A percentile compares a stretch with the other conserved stretches of the same genome.
Conservation (phyloP, 1,284 basidiomycete species). For the Irpex rosettiformis region DNA sequence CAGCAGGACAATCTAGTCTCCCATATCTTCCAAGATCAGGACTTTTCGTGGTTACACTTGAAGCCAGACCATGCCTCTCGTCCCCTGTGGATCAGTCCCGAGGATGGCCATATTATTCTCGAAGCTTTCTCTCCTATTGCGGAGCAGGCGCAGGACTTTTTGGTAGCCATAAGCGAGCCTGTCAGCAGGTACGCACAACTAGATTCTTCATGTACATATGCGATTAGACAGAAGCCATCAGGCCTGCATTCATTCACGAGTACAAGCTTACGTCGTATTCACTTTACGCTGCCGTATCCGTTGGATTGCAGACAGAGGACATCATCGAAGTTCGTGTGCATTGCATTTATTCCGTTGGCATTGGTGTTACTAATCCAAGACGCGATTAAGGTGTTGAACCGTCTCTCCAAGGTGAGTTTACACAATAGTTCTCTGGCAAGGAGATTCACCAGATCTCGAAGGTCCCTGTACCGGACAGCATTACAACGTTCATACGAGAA, state of each 20-base stretch:
- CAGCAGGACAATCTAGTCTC: constrained; percentile 73
- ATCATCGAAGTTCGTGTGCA: constrained; percentile 86
- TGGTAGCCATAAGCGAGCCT: constrained; percentile 97
- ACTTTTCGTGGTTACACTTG: constrained; percentile 82
- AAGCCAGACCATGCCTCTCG: constrained; percentile 89
- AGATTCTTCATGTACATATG: constrained; percentile 26
- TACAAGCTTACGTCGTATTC: constrained; percentile 99
- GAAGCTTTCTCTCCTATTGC: constrained; percentile 97
- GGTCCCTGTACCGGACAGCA: constrained; percentile 86
- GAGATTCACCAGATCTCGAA: constrained; percentile 29
- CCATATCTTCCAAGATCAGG: constrained; percentile 76
- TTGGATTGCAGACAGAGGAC: constrained; percentile 96
- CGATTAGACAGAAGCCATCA: constrained; percentile 35
- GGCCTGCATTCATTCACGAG: constrained; percentile 97
- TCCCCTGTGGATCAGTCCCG: constrained; percentile 94
- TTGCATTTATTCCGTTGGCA: constrained; percentile 9
- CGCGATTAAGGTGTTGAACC: constrained; percentile 67
- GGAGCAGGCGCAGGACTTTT: constrained; percentile 97
- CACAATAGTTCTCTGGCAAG: not conserved
- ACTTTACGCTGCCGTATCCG: constrained; percentile 97
- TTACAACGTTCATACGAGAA: constrained; percentile 83
- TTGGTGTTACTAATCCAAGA: constrained; percentile 19
- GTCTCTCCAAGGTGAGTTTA: constrained; percentile 73
- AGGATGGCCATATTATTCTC: constrained; percentile 91
- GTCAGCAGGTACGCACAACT: constrained; percentile 82